These are phyloP conservation scores for Penicillium concentricum DNA, from an alignment of 2,329 filamentous ascomycete genomes.

Conservation along the genomic window DNA sequence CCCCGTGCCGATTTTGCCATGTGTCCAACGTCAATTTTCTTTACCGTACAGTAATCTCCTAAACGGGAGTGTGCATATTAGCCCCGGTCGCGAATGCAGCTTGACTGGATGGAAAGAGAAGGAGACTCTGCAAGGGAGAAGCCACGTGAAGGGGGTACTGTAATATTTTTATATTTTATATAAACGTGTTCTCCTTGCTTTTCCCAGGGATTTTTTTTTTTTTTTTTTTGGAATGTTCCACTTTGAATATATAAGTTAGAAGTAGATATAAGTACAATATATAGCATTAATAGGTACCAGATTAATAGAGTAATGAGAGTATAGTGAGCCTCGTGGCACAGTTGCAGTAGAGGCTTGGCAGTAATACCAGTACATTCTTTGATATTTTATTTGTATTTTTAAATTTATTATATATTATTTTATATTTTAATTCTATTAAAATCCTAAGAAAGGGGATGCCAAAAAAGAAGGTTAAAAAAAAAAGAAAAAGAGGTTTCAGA, in stretches of 20 bases:
- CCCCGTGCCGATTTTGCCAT: slow-evolving; percentile 14
- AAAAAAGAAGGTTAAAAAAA: slow-evolving; percentile 5
- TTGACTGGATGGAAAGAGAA: slow-evolving; percentile 1
- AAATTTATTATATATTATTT: neutral
- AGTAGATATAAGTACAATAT: slow-evolving; percentile 2
- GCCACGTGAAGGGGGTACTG: slow-evolving; percentile 7
- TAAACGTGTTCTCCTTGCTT: slow-evolving; percentile 10
- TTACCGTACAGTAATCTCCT: neutral
- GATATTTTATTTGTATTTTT: neutral
- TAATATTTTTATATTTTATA: no score
- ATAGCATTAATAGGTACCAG: no score
- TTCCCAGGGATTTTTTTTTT: neutral
- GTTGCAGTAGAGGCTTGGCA: slow-evolving; percentile 25
- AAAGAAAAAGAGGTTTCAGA: neutral
- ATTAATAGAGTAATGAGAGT: no score
- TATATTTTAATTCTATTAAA: neutral
- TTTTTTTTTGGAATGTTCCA: neutral
- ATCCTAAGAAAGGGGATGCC: neutral
- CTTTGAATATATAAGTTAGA: neutral
- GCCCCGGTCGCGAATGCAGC: slow-evolving; percentile 7
- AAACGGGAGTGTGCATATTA: slow-evolving; percentile 4
- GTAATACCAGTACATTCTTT: slow-evolving; percentile 11
- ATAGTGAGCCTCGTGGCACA: slow-evolving; percentile 33
- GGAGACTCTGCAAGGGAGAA: slow-evolving; percentile 6
- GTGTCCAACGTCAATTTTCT: slow-evolving; percentile 15